Evolutionary conservation across 2,329 filamentous ascomycete genomes (phyloP).

Genomic region (Daldinia sp.): DNA sequence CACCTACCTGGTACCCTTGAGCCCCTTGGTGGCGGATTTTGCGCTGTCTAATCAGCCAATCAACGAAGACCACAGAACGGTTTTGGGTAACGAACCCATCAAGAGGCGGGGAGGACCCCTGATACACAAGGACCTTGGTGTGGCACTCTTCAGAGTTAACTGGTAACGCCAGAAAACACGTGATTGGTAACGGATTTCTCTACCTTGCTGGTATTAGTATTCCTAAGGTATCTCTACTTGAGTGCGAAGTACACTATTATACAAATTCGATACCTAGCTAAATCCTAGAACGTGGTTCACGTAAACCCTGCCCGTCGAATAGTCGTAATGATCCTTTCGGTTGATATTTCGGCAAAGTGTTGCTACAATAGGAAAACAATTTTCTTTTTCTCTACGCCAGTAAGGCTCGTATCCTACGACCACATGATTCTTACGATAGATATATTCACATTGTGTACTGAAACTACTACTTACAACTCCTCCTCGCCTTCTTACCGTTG

Average conservation of each 20-base stretch:
- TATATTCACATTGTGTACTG: background rate
- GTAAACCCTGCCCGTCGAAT: slow-evolving; percentile 14
- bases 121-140: slow-evolving; percentile 17
- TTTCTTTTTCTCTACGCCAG: background rate
- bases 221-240: background rate
- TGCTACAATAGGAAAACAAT: background rate
- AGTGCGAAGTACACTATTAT: background rate
- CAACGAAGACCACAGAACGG: slow-evolving; percentile 3
- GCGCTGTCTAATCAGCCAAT: slow-evolving; percentile 20
- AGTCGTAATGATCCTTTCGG: slow-evolving; percentile 23
- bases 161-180: slow-evolving; percentile 17
- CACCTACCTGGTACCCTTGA: too few species aligned
- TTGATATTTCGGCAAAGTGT: slow-evolving; percentile 1
- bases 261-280: background rate
- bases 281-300: background rate
- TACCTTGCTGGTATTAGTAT: background rate
- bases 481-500: background rate
- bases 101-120: slow-evolving; percentile 30
- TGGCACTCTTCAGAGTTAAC: background rate
- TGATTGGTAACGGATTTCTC: background rate
- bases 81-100: background rate
- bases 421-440: background rate
- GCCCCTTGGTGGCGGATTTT: slow-evolving; percentile 19
- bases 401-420: background rate
- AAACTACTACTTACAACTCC: background rate